Evolutionary conservation across 2,329 filamentous ascomycete species (phyloP).

Genomic region (Nothophoma quercina): DNA sequence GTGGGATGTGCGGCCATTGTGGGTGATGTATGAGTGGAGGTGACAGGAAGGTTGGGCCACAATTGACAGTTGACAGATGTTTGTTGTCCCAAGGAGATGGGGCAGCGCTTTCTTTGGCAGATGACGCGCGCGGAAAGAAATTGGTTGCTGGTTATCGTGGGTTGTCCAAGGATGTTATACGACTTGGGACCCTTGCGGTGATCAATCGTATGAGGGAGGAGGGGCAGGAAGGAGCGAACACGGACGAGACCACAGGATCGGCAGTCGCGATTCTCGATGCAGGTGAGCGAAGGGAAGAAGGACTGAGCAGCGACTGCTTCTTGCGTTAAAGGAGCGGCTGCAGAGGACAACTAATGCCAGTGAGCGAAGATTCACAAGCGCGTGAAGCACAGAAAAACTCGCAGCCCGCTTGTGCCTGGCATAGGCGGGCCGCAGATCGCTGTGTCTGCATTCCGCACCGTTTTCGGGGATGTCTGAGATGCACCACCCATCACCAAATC

Average conservation of each 20-base stretch:
- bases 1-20: slow-evolving; percentile 43
- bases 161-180: slow-evolving; percentile 9
- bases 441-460: slow-evolving; percentile 16
- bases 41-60: slow-evolving; percentile 2
- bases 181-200: slow-evolving; percentile 12
- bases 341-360: neutral
- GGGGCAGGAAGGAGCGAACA: slow-evolving; percentile 7
- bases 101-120: neutral
- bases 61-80: slow-evolving; percentile 7
- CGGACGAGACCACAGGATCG: slow-evolving; percentile 14
- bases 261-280: slow-evolving; percentile 8
- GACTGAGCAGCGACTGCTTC: slow-evolving; percentile 12
- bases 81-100: slow-evolving; percentile 7
- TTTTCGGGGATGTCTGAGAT: slow-evolving; percentile 11
- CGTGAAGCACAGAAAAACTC: slow-evolving; percentile 13
- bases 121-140: slow-evolving; percentile 15
- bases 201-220: too few species aligned
- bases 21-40: slow-evolving; percentile 7
- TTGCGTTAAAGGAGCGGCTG: slow-evolving; percentile 10
- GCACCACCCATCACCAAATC: slow-evolving; percentile 6
- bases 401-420: slow-evolving; percentile 20
- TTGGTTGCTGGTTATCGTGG: slow-evolving; percentile 17
- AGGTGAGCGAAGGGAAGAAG: neutral
- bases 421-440: slow-evolving; percentile 17
- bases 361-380: slow-evolving; percentile 3